Evolutionary conservation across 2,329 filamentous ascomycete species (phyloP).

Genomic region (Pseudonectria foliicola): DNA sequence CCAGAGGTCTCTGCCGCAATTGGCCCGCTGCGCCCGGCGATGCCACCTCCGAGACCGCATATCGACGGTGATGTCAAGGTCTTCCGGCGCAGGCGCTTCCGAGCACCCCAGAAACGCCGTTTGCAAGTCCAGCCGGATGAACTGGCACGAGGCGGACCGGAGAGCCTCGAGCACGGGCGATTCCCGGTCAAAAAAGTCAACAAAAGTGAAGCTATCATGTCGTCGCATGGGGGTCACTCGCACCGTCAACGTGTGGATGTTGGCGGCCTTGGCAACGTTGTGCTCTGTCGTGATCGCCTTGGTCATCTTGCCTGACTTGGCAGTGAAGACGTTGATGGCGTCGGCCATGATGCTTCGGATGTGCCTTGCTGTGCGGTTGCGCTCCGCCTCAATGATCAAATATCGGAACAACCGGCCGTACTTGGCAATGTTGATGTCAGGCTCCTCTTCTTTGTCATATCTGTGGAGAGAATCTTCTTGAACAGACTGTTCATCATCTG

Average conservation of each 20-base stretch:
- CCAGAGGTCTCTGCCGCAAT: constrained; percentile 12
- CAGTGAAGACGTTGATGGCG: constrained; percentile 31
- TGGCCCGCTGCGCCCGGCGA: too few relatives aligned
- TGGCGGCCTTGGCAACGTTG: constrained; percentile 4
- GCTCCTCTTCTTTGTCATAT: constrained; percentile 10
- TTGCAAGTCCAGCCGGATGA: constrained; percentile 29
- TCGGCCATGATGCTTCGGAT: constrained; percentile 25
- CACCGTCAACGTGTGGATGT: constrained; percentile 36
- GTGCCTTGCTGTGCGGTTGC: constrained; percentile 26
- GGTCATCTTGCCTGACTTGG: constrained; percentile 6
- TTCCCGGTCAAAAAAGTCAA: constrained; percentile 26
- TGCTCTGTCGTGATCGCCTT: constrained; percentile 8
- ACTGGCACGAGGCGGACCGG: constrained; percentile 26
- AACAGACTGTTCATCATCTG: constrained; percentile 5
- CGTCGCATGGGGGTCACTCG: constrained; percentile 27
- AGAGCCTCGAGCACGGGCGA: constrained; percentile 27
- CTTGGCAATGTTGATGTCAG: constrained; percentile 25
- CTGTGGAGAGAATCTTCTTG: constrained; percentile 8
- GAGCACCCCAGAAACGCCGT: constrained; percentile 4
- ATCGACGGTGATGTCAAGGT: constrained; percentile 9
- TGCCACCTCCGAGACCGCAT: constrained; percentile 4
- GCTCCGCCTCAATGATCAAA: constrained; percentile 36
- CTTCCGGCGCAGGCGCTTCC: neutral
- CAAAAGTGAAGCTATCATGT: constrained; percentile 24
- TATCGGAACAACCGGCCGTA: constrained; percentile 34